Evolutionary conservation across 2,329 filamentous ascomycete genomes (phyloP), one percentile per base, ranked within the genome.

Genomic region (Thielaviopsis musarum): DNA sequence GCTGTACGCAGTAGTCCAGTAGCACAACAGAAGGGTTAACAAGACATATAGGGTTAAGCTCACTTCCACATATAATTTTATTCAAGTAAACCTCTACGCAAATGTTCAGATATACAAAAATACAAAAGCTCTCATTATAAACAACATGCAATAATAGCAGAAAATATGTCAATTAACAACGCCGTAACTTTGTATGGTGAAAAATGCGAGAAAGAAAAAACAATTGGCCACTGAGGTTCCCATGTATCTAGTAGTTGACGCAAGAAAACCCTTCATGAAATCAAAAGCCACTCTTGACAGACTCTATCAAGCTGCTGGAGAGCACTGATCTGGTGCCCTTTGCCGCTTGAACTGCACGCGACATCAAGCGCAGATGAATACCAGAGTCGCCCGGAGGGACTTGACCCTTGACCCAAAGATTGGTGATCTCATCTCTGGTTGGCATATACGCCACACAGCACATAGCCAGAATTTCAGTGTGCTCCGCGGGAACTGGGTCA

Each of bases 381-480:
- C 63, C 64, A 41, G 66, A 59, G 52, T 71, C 62, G 22, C 73
- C 72, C 3, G 73, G 70, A 2, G 77, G 73, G 9, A 80, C 63
- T 61, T 75, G 73, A 5, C 93, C 91, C 73, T 91, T 96, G 67
- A 94, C 81, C 93, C 93, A 98, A 19, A 97, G 71, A 68, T 95
- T 91, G 9, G 91, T 96, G 57, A 97, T 83, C 70, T 98, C 93
- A 65, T 97, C 91, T 63, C 91, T 79, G 22, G 78, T 79, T 57
- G 90, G 87, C 64, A 97, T 77, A 70, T 96, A 97, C 12, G 85
- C 93, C 45, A 98, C 85, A 63, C 93, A 89, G 71, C 89, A 95
- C 54, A 88, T 88, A 12, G 91, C 89, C 53, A 87, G 70, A 57
- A 97, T 81, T 41, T 83, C 79, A 28, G 81, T 75, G 69, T 95